phyloP scores from a whole-genome alignment of 2,329 filamentous ascomycete species.

The Penicillium sp. region DNA sequence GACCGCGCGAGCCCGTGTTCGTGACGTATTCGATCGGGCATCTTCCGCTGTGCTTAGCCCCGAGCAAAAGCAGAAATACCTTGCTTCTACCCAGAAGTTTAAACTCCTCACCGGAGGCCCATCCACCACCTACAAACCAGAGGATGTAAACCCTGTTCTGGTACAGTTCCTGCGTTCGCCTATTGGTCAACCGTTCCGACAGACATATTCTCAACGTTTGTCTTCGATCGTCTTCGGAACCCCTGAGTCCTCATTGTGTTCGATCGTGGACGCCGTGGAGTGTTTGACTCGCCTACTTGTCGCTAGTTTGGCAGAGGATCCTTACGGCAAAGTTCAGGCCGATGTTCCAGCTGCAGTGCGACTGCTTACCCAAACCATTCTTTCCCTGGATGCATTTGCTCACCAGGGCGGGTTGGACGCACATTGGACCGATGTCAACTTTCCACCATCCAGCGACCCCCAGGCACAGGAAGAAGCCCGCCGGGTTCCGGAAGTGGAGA shows the following conservation, averaged over 20 bases:
- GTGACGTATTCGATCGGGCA: slow-evolving; percentile 41
- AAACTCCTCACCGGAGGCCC: slow-evolving; percentile 37
- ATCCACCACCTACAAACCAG: slow-evolving; percentile 45
- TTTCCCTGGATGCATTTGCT: slow-evolving; percentile 69
- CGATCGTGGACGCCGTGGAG: slow-evolving; percentile 72
- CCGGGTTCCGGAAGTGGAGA: slow-evolving; percentile 66
- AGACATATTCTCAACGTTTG: slow-evolving; percentile 67
- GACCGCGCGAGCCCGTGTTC: slow-evolving; percentile 39
- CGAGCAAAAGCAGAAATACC: slow-evolving; percentile 41
- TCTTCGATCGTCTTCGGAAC: slow-evolving; percentile 70
- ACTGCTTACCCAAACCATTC: slow-evolving; percentile 69
- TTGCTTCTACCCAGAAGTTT: slow-evolving; percentile 40
- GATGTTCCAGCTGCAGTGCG: slow-evolving; percentile 76
- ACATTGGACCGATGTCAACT: slow-evolving; percentile 79
- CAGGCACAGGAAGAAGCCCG: slow-evolving; percentile 38
- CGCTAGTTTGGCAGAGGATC: slow-evolving; percentile 76
- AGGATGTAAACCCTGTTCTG: slow-evolving; percentile 53
- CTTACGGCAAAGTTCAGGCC: slow-evolving; percentile 80
- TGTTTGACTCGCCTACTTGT: slow-evolving; percentile 70
- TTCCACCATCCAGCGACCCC: slow-evolving; percentile 42
- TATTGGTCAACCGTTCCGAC: slow-evolving; percentile 69
- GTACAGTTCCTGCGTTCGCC: slow-evolving; percentile 52
- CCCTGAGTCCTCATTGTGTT: slow-evolving; percentile 69
- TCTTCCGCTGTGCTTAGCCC: slow-evolving; percentile 43
- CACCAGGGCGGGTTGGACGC: slow-evolving; percentile 47